Evolutionary conservation across 208 protist species (phyloP).

Genomic region (Leishmania martiniquensis): DNA sequence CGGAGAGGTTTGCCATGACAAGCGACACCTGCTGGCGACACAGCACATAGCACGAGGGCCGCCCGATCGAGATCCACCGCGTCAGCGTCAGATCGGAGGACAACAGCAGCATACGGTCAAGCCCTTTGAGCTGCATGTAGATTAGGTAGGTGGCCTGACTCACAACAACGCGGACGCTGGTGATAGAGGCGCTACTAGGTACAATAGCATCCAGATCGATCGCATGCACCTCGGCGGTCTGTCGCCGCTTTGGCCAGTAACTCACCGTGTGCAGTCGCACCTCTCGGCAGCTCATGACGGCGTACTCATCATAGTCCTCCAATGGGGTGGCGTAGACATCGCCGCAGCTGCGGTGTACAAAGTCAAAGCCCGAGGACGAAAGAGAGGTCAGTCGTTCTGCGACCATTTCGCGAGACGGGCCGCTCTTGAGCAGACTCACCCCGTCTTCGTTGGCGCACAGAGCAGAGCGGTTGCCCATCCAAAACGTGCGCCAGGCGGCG

Average conservation of each 20-base stretch:
- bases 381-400: slow-evolving; percentile 23
- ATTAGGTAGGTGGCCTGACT: slow-evolving; percentile 37
- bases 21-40: slow-evolving; percentile 40
- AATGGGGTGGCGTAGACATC: slow-evolving; percentile 27
- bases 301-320: slow-evolving; percentile 45
- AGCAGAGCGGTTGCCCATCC: slow-evolving; percentile 45
- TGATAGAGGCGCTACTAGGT: slow-evolving; percentile 26
- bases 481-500: slow-evolving; percentile 49
- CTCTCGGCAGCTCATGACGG: slow-evolving; percentile 40
- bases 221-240: slow-evolving; percentile 11
- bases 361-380: slow-evolving; percentile 17
- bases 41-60: slow-evolving; percentile 41
- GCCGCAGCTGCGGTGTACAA: slow-evolving; percentile 44
- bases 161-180: slow-evolving; percentile 35
- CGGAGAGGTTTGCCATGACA: slow-evolving; percentile 38
- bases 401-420: slow-evolving; percentile 4
- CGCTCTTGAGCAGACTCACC: slow-evolving; percentile 28
- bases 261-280: slow-evolving; percentile 37
- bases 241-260: not conserved
- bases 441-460: slow-evolving; percentile 49
- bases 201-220: slow-evolving; percentile 28
- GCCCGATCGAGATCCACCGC: slow-evolving; percentile 51
- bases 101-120: slow-evolving; percentile 56
- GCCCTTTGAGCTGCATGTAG: slow-evolving; percentile 44
- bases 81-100: slow-evolving; percentile 54